Conservation (phyloP, 495 filamentous ascomycete species). For the Choiromyces venosus region DNA sequence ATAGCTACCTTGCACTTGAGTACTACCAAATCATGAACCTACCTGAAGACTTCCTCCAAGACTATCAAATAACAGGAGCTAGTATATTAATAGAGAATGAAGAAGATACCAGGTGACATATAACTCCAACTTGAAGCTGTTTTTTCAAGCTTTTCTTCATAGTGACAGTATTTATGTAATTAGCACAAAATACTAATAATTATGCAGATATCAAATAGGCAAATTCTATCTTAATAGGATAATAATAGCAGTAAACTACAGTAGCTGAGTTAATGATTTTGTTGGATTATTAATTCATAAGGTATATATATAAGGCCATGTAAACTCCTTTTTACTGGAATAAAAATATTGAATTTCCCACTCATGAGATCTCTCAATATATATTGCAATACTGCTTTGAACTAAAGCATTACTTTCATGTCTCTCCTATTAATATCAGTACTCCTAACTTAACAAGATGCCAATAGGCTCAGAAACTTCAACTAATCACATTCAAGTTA, state of each 20-base stretch:
- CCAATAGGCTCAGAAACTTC: not conserved
- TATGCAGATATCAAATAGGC: not conserved
- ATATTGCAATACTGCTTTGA: not conserved
- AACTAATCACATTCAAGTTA: not conserved
- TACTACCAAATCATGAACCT: no score
- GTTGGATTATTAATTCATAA: not conserved
- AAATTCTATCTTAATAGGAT: not conserved
- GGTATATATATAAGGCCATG: not conserved
- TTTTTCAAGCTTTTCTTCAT: constrained; percentile 14
- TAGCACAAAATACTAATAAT: not conserved
- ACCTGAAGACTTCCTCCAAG: no score
- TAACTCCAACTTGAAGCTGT: no score
- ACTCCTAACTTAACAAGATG: no score
- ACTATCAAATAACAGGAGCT: no score
- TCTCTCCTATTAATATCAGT: not conserved
- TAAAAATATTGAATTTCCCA: not conserved
- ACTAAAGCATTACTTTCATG: constrained; percentile 8
- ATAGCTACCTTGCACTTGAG: no score
- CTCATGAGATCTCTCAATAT: not conserved
- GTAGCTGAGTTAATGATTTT: constrained; percentile 6
- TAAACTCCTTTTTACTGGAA: not conserved
- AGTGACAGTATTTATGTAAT: no score
- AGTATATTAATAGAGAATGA: no score
- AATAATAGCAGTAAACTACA: not conserved
- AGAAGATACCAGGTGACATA: no score